Percentiles rank a stretch among this genome's conserved stretches.
Conservation (phyloP, 2,329 filamentous ascomycete genomes). For the Ophiocordyceps camponoti-rufipedis region DNA sequence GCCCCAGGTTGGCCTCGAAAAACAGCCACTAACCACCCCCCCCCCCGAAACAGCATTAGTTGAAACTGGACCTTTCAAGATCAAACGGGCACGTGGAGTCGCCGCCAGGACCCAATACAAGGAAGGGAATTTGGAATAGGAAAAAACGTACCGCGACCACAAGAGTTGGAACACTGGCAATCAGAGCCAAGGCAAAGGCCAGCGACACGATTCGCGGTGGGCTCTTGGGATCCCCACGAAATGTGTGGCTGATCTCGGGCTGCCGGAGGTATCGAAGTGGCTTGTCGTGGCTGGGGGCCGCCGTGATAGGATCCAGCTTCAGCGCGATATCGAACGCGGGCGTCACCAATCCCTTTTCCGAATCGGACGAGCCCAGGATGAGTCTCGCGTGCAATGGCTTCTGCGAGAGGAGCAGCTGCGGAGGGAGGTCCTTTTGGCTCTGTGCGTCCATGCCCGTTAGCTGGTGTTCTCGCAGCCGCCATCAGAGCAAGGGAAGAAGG, state of each 20-base stretch:
- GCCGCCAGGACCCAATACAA: no score
- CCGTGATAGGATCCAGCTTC: slow-evolving; percentile 39
- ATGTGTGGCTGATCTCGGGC: slow-evolving; percentile 78
- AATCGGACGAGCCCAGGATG: slow-evolving; percentile 73
- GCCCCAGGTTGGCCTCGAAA: slow-evolving; percentile 67
- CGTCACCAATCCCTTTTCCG: slow-evolving; percentile 45
- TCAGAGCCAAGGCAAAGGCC: slow-evolving; percentile 55
- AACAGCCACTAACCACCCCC: slow-evolving; percentile 45
- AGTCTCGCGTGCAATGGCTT: slow-evolving; percentile 62
- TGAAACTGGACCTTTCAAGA: no score
- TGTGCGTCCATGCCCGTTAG: slow-evolving; percentile 20
- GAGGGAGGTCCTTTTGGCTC: slow-evolving; percentile 77
- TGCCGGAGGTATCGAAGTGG: slow-evolving; percentile 71
- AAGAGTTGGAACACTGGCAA: slow-evolving; percentile 56
- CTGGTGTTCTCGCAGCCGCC: slow-evolving; percentile 1
- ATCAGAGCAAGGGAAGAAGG: no score
- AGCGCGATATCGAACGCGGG: slow-evolving; percentile 59
- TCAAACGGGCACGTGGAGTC: background rate
- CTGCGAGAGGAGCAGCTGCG: slow-evolving; percentile 54
- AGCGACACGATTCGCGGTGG: slow-evolving; percentile 66
- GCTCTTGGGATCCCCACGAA: slow-evolving; percentile 61
- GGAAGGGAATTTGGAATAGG: no score
- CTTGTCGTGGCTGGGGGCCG: slow-evolving; percentile 41
- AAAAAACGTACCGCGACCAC: slow-evolving; percentile 38
- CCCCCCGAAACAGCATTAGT: no score